Evolutionary conservation across 495 filamentous ascomycete species (phyloP).

Genomic region (Cairneyella variabilis): DNA sequence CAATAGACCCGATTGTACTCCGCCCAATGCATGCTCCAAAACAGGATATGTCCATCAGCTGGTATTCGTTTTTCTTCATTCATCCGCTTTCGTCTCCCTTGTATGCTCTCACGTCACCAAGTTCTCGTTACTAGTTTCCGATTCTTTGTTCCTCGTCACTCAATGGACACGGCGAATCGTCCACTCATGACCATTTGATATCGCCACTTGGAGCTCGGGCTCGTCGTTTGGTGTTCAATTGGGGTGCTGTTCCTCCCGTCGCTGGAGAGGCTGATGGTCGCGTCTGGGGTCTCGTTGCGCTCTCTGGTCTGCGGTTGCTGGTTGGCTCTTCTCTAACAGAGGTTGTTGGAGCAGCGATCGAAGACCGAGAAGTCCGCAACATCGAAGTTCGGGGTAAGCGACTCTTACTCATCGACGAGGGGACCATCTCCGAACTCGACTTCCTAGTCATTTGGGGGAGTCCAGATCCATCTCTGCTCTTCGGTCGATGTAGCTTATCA

Average conservation of each 20-base stretch:
- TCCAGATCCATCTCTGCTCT: constrained; percentile 20
- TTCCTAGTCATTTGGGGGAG: constrained; percentile 10
- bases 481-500: constrained; percentile 18
- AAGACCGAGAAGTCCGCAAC: constrained; percentile 18
- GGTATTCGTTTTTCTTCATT: not conserved
- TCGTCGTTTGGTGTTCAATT: constrained; percentile 23
- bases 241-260: constrained; percentile 18
- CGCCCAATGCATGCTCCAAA: constrained; percentile 15
- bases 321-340: constrained; percentile 6
- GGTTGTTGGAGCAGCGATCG: constrained; percentile 14
- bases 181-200: constrained; percentile 27
- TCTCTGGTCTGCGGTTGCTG: constrained; percentile 8
- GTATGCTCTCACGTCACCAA: not conserved
- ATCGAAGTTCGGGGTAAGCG: constrained; percentile 24
- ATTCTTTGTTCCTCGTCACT: too few relatives aligned
- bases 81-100: not conserved
- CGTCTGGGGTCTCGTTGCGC: constrained; percentile 15
- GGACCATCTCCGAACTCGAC: constrained; percentile 14
- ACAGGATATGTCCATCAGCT: too few relatives aligned
- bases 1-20: constrained; percentile 10
- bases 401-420: constrained; percentile 17
- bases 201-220: constrained; percentile 21
- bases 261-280: constrained; percentile 9
- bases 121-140: constrained; percentile 1
- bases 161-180: too few relatives aligned